A percentile compares a stretch with the other conserved stretches of the same genome.
Conservation (phyloP, 495 filamentous ascomycete genomes). For the Apodospora peruviana region DNA sequence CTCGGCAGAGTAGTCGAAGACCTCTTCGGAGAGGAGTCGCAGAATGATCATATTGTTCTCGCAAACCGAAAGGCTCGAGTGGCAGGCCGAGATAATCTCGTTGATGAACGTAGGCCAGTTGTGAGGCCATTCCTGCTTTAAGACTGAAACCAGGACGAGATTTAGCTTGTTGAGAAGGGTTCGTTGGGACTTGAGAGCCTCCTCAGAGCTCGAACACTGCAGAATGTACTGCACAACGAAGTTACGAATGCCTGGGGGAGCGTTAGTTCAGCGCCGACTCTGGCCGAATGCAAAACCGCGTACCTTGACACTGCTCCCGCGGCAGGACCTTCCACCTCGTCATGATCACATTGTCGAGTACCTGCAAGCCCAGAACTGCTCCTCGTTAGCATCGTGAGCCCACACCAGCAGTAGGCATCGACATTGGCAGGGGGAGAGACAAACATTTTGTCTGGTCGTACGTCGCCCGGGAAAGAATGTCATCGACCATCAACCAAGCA, state of each 20-base stretch:
- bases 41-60: slow-evolving; percentile 99
- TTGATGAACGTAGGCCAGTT: slow-evolving; percentile 99
- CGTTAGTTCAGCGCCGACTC: slow-evolving; percentile 2
- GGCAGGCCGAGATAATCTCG: slow-evolving; percentile 95
- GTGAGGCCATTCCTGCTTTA: slow-evolving; percentile 99
- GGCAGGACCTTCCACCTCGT: slow-evolving; percentile 98
- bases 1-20: slow-evolving; percentile 97
- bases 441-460: slow-evolving; percentile 96
- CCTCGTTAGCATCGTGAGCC: slow-evolving; percentile 38
- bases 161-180: slow-evolving; percentile 97
- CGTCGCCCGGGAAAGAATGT: slow-evolving; percentile 83
- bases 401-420: neutral
- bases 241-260: slow-evolving; percentile 80
- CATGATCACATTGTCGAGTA: slow-evolving; percentile 97
- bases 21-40: slow-evolving; percentile 90
- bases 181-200: slow-evolving; percentile 71
- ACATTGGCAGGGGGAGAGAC: slow-evolving; percentile 22
- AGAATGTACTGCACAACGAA: slow-evolving; percentile 98
- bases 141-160: slow-evolving; percentile 88
- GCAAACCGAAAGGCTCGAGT: slow-evolving; percentile 90
- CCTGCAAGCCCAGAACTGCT: slow-evolving; percentile 85
- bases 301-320: slow-evolving; percentile 89
- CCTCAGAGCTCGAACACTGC: slow-evolving; percentile 80
- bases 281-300: slow-evolving; percentile 2
- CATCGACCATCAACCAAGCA: slow-evolving; percentile 93